Conservation (phyloP, 2,329 filamentous ascomycete genomes). For the Fusarium nurragi region DNA sequence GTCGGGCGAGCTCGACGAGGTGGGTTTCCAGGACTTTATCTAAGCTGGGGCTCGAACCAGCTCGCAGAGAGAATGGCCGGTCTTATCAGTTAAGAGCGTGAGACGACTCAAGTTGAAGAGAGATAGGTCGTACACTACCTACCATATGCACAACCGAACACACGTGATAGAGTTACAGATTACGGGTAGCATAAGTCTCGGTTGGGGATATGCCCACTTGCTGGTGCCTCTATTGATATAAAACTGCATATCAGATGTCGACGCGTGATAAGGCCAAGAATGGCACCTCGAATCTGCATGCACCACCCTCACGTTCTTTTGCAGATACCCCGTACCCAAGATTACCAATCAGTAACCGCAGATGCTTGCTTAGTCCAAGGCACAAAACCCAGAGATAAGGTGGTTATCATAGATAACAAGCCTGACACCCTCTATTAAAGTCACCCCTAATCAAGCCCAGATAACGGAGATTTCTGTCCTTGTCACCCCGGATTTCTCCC, state of each 20-base stretch:
- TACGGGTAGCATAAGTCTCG: no score
- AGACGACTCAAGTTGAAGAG: not conserved
- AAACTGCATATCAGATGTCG: not conserved
- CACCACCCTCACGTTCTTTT: not conserved
- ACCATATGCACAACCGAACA: no score
- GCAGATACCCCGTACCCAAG: not conserved
- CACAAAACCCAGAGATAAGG: slow-evolving; percentile 12
- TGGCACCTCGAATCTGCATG: not conserved
- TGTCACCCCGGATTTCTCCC: slow-evolving; percentile 28
- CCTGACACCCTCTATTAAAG: slow-evolving; percentile 10
- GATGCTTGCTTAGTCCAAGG: not conserved
- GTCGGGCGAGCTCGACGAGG: not conserved
- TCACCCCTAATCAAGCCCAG: slow-evolving; percentile 11
- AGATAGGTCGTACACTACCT: no score
- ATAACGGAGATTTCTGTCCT: slow-evolving; percentile 25
- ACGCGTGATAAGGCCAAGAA: not conserved
- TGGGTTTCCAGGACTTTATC: not conserved
- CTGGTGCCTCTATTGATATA: no score
- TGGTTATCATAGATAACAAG: slow-evolving; percentile 30
- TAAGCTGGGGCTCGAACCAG: not conserved
- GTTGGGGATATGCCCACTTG: no score
- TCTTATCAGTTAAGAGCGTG: not conserved
- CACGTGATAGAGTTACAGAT: no score
- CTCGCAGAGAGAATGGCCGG: not conserved
- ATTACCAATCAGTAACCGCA: not conserved